Evolutionary conservation across 768 basidiomycete genomes (phyloP).

Genomic region (Pleurotus giganteus): DNA sequence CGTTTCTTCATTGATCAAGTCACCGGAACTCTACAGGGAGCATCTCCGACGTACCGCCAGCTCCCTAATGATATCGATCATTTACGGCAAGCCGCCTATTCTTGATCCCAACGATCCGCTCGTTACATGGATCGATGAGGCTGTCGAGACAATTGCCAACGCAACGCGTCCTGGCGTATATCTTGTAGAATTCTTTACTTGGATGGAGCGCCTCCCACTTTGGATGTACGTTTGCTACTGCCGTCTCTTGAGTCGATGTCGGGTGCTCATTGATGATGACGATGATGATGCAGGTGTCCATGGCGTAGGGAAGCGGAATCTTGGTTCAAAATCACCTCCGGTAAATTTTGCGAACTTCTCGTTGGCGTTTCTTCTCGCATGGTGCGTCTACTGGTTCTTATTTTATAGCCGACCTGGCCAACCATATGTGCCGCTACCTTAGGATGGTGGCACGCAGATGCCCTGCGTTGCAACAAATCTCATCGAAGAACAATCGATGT

Average conservation of each 20-base stretch:
- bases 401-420: no score
- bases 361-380: slow-evolving; percentile 9
- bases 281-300: slow-evolving; percentile 14
- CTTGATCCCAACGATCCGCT: not conserved
- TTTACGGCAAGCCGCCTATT: slow-evolving; percentile 12
- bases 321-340: slow-evolving; percentile 12
- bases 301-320: not conserved
- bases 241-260: no score
- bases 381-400: no score
- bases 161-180: slow-evolving; percentile 30
- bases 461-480: not conserved
- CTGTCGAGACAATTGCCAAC: slow-evolving; percentile 19
- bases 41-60: slow-evolving; percentile 19
- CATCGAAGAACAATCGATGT: not conserved
- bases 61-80: not conserved
- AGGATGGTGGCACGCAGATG: not conserved
- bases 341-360: slow-evolving; percentile 20
- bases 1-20: slow-evolving; percentile 17
- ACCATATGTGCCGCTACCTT: not conserved
- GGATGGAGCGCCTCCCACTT: slow-evolving; percentile 24
- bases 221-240: slow-evolving; percentile 19
- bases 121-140: slow-evolving; percentile 3
- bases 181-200: slow-evolving; percentile 30
- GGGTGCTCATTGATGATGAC: no score
- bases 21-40: slow-evolving; percentile 23